Evolutionary conservation across 805 yeast species (phyloP), one percentile per base, ranked within the genome.

Genomic region (Candida xyloterini): DNA sequence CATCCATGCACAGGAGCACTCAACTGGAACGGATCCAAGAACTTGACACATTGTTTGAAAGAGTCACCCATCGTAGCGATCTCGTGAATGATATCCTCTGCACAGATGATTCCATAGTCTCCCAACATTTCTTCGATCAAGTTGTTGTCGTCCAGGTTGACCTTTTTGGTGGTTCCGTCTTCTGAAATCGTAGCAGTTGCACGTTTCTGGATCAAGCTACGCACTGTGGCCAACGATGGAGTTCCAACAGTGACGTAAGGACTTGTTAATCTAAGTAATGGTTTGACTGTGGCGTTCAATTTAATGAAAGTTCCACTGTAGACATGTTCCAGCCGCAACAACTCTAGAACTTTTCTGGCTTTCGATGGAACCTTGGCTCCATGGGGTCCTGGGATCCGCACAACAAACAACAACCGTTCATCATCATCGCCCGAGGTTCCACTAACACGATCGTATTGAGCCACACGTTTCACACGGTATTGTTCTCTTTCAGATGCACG

Each of bases 61-160:
- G 73, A 65, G 18, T 78, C 86, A 14, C 88, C 84, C 51, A 83
- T 54, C 13, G 79, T 60, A 15, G 68, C 70, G 38, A 85, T 70
- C 63, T 84, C 91, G 56, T 81, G 87, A 39, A 85, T 76, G 41
- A 85, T 70, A 63, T 85, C 95, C 66, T 85, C 93, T 14, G 83
- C 74, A 76, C 95, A 85, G 47, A 85, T 78, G 44, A 82, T 67
- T 21, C 91, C 89, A 39, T 69, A 66, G 7, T 81, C 84, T 28
- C 82, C 82, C 46, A 85, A 70, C 53, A 70, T 67, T 53, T 84
- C 89, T 65, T 85, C 95, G 37, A 85, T 81, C 28, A 79, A 63
- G 52, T 78, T 80, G 67, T 85, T 85, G 62, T 81, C 88, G 60
- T 84, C 85, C 52, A 85, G 65, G 43, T 78, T 73, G 27, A 73